A percentile compares a stretch with the other conserved stretches of the same genome.
These are phyloP conservation scores for Verticillium alfalfae DNA, from an alignment of 2,329 filamentous ascomycete genomes.

Conservation along the genomic window DNA sequence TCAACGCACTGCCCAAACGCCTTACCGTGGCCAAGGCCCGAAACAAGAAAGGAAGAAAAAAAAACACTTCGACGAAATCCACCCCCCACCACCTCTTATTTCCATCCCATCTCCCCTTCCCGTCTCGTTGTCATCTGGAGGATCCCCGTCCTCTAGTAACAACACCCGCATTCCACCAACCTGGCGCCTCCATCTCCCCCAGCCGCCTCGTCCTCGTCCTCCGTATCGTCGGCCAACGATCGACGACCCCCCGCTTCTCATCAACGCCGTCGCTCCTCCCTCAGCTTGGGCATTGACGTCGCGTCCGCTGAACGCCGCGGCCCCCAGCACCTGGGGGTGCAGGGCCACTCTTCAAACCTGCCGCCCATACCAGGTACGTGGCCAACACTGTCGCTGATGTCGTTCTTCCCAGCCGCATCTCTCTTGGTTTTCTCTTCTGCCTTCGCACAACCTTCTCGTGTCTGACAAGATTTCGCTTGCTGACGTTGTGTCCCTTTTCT, in stretches of 20 bases:
- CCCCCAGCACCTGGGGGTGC: conserved; percentile 29
- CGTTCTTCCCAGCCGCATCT: background rate
- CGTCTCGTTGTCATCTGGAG: conserved; percentile 11
- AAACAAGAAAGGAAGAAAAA: background rate
- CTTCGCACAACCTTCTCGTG: background rate
- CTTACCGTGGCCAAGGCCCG: background rate
- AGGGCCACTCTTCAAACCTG: conserved; percentile 31
- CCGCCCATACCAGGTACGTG: conserved; percentile 52
- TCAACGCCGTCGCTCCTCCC: conserved; percentile 23
- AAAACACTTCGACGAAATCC: background rate
- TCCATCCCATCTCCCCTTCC: conserved; percentile 3
- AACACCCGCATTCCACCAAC: conserved; percentile 10
- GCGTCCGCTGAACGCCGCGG: conserved; percentile 22
- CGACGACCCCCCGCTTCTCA: conserved; percentile 18
- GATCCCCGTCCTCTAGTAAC: conserved; percentile 12
- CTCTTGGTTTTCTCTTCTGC: background rate
- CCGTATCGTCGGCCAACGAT: conserved; percentile 17
- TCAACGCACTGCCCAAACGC: background rate
- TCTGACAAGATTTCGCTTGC: conserved; percentile 8
- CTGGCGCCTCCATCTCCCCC: conserved; percentile 11
- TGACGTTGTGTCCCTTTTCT: conserved; percentile 11
- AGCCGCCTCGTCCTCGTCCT: conserved; percentile 3
- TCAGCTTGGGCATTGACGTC: conserved; percentile 24
- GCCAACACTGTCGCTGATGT: conserved; percentile 9
- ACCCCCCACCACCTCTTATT: background rate